These are phyloP conservation scores for Coleophoma eucalyptorum DNA, from an alignment of 2,329 filamentous ascomycete genomes.

Conservation along the genomic window DNA sequence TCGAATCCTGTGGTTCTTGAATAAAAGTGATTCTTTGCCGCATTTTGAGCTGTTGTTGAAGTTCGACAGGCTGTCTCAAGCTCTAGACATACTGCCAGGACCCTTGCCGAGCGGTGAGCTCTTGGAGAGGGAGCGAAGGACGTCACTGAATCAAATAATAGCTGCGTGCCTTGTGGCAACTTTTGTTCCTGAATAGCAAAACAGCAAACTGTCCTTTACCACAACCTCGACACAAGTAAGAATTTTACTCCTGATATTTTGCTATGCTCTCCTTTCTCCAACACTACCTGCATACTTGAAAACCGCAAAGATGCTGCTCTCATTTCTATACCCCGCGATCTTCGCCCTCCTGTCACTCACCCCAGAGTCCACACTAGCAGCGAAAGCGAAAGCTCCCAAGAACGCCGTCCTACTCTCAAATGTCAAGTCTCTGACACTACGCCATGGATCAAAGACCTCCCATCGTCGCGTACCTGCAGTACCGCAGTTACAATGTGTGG, in stretches of 20 bases:
- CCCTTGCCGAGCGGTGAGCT: constrained; percentile 5
- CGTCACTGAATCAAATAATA: not conserved
- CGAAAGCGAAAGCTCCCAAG: constrained; percentile 14
- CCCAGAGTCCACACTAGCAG: constrained; percentile 21
- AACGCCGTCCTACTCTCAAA: constrained; percentile 57
- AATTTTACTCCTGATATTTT: not conserved
- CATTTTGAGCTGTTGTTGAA: constrained; percentile 43
- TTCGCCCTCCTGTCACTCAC: constrained; percentile 18
- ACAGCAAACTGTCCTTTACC: constrained; percentile 16
- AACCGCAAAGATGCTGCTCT: constrained; percentile 9
- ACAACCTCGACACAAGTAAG: not conserved
- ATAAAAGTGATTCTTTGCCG: constrained; percentile 79
- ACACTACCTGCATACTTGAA: not conserved
- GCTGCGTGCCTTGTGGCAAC: not conserved
- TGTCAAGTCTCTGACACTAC: constrained; percentile 77
- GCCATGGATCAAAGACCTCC: constrained; percentile 61
- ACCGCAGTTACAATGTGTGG: constrained; percentile 76
- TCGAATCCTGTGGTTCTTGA: constrained; percentile 56
- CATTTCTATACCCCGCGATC: constrained; percentile 17
- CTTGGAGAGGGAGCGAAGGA: not conserved
- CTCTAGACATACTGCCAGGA: constrained; percentile 8
- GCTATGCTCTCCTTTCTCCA: not conserved
- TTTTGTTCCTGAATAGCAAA: not conserved
- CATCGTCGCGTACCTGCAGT: constrained; percentile 73
- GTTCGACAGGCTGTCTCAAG: not conserved